Percentiles rank a stretch among this genome's conserved stretches.
phyloP scores from a whole-genome alignment of 2,329 filamentous ascomycete species.

The Emergomyces orientalis region DNA sequence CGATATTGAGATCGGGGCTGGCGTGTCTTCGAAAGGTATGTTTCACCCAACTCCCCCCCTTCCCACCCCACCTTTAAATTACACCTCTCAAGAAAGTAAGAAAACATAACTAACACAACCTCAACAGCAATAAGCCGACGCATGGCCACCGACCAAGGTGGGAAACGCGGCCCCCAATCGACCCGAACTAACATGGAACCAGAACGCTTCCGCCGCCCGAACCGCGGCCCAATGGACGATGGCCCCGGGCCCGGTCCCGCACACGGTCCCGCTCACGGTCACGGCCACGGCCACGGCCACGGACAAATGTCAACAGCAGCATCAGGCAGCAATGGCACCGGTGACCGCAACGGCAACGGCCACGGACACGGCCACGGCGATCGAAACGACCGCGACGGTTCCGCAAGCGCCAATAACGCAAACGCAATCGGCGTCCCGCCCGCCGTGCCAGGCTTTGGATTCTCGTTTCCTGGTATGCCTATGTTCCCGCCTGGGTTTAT shows the following conservation, averaged over 20 bases:
- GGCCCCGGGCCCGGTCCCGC: constrained; percentile 17
- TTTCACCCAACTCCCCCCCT: background rate
- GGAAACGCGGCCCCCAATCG: constrained; percentile 42
- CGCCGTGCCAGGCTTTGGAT: constrained; percentile 47
- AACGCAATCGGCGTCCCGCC: constrained; percentile 44
- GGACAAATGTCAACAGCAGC: constrained; percentile 8
- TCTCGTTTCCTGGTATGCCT: constrained; percentile 42
- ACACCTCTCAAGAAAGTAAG: background rate
- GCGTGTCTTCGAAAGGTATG: constrained; percentile 82
- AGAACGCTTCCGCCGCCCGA: constrained; percentile 24
- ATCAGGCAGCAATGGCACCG: constrained; percentile 22
- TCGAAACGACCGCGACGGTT: constrained; percentile 29
- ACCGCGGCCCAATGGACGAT: constrained; percentile 20
- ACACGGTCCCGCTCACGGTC: constrained; percentile 15
- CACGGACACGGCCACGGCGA: constrained; percentile 20
- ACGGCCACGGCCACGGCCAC: constrained; percentile 18
- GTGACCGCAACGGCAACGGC: constrained; percentile 21
- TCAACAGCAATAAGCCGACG: constrained; percentile 41
- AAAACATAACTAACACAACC: constrained; percentile 14
- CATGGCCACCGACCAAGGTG: constrained; percentile 43
- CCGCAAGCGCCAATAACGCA: constrained; percentile 21
- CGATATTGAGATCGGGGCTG: constrained; percentile 95
- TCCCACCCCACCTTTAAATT: background rate
- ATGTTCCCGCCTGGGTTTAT: constrained; percentile 42
- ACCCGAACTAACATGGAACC: constrained; percentile 28